These are phyloP conservation scores for Cercophora samala DNA, from an alignment of 495 filamentous ascomycete genomes.

Conservation along the genomic window DNA sequence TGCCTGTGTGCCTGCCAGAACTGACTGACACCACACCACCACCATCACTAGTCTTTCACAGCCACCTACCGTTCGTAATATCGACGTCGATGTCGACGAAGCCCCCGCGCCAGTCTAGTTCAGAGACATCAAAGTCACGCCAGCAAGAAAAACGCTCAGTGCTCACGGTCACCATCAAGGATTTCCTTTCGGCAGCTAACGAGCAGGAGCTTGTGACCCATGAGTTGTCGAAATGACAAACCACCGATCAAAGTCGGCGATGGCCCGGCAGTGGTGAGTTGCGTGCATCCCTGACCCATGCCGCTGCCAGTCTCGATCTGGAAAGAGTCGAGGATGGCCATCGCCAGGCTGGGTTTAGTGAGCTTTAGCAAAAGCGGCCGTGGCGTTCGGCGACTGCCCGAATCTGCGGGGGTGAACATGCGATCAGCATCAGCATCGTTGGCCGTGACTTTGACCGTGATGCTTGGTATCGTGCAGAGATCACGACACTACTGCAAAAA, in stretches of 20 bases:
- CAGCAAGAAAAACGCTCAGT: background rate
- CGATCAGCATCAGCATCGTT: slow-evolving; percentile 7
- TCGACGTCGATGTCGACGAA: background rate
- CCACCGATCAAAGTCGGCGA: background rate
- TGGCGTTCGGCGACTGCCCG: slow-evolving; percentile 13
- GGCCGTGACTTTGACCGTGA: slow-evolving; percentile 4
- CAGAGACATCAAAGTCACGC: background rate
- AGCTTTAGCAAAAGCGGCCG: background rate
- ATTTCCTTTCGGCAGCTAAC: background rate
- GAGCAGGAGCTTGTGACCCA: background rate
- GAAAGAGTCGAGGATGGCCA: background rate
- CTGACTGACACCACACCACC: background rate
- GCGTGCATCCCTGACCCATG: slow-evolving; percentile 4
- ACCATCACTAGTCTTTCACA: background rate
- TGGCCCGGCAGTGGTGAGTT: background rate
- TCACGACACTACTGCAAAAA: background rate
- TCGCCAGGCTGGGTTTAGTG: background rate
- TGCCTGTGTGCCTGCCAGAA: background rate
- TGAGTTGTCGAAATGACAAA: background rate
- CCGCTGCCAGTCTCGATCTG: background rate
- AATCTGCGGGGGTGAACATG: slow-evolving; percentile 10
- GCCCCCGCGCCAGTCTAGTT: background rate
- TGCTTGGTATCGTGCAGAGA: slow-evolving; percentile 4
- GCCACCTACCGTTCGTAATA: background rate
- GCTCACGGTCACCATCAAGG: background rate